A percentile compares a stretch with the other conserved stretches of the same genome.
Evolutionary conservation across 306 rosid genomes (phyloP).

Genomic region (Begonia peltatifolia): DNA sequence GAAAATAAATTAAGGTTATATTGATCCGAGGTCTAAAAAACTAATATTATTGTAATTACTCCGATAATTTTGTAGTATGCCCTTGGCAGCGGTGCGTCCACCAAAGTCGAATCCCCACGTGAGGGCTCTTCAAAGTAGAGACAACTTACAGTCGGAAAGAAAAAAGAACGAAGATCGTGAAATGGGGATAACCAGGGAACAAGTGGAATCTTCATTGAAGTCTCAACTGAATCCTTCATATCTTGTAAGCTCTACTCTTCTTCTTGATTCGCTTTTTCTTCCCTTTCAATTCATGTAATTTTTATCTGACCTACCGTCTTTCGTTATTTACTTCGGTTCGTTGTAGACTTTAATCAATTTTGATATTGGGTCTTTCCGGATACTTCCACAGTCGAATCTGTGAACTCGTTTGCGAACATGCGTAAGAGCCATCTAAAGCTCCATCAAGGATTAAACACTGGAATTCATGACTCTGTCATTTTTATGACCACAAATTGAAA

Average conservation of each 20-base stretch:
- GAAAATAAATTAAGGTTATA: no score
- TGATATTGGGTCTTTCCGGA: not conserved
- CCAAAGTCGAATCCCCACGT: not conserved
- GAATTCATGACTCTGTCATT: no score
- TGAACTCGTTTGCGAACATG: not conserved
- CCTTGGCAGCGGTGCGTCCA: no score
- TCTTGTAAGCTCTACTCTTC: slow-evolving; percentile 33
- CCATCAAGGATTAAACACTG: no score
- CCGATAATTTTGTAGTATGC: no score
- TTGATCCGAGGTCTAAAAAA: no score
- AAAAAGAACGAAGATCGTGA: not conserved
- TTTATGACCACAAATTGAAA: no score
- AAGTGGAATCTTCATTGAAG: slow-evolving; percentile 63
- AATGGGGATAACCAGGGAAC: slow-evolving; percentile 85
- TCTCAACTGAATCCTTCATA: slow-evolving; percentile 66
- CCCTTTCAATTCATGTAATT: not conserved
- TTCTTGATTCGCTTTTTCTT: not conserved
- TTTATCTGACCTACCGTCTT: not conserved
- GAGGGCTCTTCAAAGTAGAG: not conserved
- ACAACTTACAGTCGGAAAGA: not conserved
- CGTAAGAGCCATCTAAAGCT: no score
- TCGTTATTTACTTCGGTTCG: not conserved
- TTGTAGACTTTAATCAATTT: not conserved
- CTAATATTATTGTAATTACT: no score
- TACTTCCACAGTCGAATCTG: not conserved